Evolutionary conservation across 257 asterid genomes (phyloP).

Genomic region (Solanum sitiens): DNA sequence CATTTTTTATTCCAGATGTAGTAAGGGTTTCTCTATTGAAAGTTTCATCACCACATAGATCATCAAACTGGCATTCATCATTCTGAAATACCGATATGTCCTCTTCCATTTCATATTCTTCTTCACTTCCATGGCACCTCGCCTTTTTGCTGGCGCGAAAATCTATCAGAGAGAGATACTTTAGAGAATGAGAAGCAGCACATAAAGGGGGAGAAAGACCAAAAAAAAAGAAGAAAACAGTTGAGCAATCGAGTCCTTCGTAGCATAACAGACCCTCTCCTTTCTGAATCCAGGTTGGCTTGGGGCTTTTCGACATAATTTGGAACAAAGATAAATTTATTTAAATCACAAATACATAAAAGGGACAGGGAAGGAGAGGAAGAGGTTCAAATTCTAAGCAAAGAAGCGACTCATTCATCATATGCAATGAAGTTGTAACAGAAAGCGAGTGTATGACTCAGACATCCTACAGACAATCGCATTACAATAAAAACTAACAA

Average conservation of each 20-base stretch:
- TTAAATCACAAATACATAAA: not conserved
- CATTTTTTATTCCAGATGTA: constrained; percentile 31
- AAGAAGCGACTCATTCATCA: not conserved
- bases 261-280: not conserved
- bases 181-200: not conserved
- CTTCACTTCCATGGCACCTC: constrained; percentile 54
- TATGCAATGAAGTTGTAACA: not conserved
- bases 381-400: not conserved
- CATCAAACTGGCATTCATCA: constrained; percentile 58
- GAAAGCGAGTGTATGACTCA: not conserved
- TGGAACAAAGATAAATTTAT: not conserved
- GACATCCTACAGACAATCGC: not conserved
- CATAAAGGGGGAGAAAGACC: not conserved
- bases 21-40: constrained; percentile 27
- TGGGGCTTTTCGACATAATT: not conserved
- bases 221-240: not conserved
- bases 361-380: not conserved
- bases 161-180: constrained; percentile 34
- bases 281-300: not conserved
- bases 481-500: not conserved
- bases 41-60: constrained; percentile 42
- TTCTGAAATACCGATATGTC: constrained; percentile 14
- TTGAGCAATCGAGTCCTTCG: not conserved
- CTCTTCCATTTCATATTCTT: constrained; percentile 53
- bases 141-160: constrained; percentile 58